Percentiles rank a stretch among this genome's conserved stretches.
Evolutionary conservation across 768 basidiomycete species (phyloP).

Genomic region (Scleroderma bovista): DNA sequence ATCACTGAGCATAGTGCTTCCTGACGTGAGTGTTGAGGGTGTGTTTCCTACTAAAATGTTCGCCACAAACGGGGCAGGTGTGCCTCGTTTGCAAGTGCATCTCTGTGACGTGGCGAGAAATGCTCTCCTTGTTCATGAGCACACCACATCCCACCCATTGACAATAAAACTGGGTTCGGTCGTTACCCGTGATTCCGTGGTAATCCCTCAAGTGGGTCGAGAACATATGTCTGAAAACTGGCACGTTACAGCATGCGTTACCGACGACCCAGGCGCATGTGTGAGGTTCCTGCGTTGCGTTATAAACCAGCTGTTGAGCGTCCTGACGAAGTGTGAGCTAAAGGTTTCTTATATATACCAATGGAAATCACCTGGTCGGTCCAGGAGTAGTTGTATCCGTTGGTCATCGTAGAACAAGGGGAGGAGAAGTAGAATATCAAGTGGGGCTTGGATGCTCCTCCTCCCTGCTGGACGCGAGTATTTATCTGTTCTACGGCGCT

Average conservation of each 20-base stretch:
- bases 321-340: not conserved
- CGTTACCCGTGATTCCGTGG: conserved; percentile 18
- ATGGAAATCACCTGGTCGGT: not conserved
- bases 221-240: conserved; percentile 7
- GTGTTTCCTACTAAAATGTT: conserved; percentile 22
- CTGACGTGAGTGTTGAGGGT: conserved; percentile 13
- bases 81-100: conserved; percentile 16
- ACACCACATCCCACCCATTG: conserved; percentile 14
- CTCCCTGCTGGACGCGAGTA: too few species aligned
- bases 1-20: not conserved
- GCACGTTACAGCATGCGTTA: not conserved
- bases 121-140: conserved; percentile 24
- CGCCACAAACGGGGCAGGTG: conserved; percentile 13
- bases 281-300: conserved; percentile 6
- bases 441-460: too few species aligned
- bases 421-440: too few species aligned
- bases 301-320: not conserved
- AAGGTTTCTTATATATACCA: not conserved
- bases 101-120: conserved; percentile 23
- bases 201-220: conserved; percentile 16
- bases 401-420: too few species aligned
- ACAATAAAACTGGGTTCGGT: conserved; percentile 5
- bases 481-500: too few species aligned
- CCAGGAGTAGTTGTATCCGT: not conserved
- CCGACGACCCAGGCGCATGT: conserved; percentile 14